Base-by-base conservation (phyloP, 2,329 filamentous ascomycete genomes). In the Alternaria triticimaculans region DNA sequence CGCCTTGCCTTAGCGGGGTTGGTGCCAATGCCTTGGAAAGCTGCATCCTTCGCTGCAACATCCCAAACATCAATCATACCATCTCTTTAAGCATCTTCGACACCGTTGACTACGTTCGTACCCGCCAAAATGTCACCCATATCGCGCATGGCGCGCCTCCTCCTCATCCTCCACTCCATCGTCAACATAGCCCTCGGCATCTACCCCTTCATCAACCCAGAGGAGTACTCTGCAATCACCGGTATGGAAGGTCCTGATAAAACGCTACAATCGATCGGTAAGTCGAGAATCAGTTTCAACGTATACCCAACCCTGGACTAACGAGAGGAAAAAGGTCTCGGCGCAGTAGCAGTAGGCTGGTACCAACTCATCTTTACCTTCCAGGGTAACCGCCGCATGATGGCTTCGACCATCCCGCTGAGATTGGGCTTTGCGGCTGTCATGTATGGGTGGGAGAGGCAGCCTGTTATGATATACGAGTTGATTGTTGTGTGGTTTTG, bases 361-460 rank as follows among this genome's bases (percentile, higher is more conserved):
- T 68, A 66, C 44, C 61, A 70, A 30, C 56, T 63, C n/a, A 20
- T 70, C 14, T 66, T 65, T 15, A 61, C 58, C 20, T 48, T 58
- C 5, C 67, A 65, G 48, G 54, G 60, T 4, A 66, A 66, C 9
- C 44, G 53, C 12, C 37, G 43, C 3, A 28, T 70, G 55, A 50
- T 70, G 5, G 30, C 55, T 18, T 61, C 61, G 15, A 66, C 62
- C 2, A 60, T 68, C 2, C 61, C 61, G 26, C 43, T 66, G 44
- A 18, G 50, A 11, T 37, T 49, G 41, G 58, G 28, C 0, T 70
- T 62, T 58, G 65, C 59, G 25, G 49, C 37, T 12, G 18, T 26
- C 10, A 58, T 62, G 60, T 37, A 23, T 18, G 21, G 12, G 1
- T 62, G 55, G 60, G 60, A 62, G 26, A 58, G 15, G 37, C 55